Evolutionary conservation across 2,329 filamentous ascomycete species (phyloP).

Genomic region (Ophiocordyceps camponoti-saundersi): DNA sequence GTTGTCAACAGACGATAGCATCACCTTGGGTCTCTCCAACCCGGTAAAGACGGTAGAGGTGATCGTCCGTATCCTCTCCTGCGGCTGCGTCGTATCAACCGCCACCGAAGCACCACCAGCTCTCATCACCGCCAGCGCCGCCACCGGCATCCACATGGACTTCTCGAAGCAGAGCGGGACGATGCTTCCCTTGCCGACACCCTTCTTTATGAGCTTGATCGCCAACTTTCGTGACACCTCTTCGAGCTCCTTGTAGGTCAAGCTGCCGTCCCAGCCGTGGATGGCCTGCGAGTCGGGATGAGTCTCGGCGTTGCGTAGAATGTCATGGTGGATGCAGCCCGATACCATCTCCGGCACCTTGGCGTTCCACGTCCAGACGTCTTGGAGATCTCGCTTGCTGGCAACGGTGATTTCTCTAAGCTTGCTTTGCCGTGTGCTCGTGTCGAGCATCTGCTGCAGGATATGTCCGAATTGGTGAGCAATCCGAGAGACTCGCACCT

Average conservation of each 20-base stretch:
- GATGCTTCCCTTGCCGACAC: conserved; percentile 4
- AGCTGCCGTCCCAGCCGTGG: conserved; percentile 21
- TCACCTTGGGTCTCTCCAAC: conserved; percentile 1
- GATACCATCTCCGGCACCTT: not conserved
- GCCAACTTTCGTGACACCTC: conserved; percentile 1
- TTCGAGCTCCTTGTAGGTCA: conserved; percentile 20
- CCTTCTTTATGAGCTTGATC: conserved; percentile 2
- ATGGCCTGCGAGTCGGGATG: conserved; percentile 14
- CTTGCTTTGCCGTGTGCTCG: not conserved
- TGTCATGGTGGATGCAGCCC: not conserved
- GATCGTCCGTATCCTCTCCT: conserved; percentile 5
- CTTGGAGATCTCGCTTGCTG: not conserved
- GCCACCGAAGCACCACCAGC: conserved; percentile 5
- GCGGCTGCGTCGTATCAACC: conserved; percentile 3
- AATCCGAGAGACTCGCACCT: not conserved
- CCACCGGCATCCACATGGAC: conserved; percentile 4
- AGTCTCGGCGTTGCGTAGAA: not conserved
- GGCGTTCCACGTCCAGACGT: not conserved
- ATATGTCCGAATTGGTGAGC: not conserved
- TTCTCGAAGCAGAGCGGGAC: conserved; percentile 2
- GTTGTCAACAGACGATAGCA: conserved; percentile 5
- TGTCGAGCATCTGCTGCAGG: not conserved
- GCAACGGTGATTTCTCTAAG: not conserved
- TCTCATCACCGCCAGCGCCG: conserved; percentile 5
- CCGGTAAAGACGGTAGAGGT: conserved; percentile 2